These are phyloP conservation scores for Dalechampia spathulata DNA, from an alignment of 441 rosid species.

Conservation along the genomic window DNA sequence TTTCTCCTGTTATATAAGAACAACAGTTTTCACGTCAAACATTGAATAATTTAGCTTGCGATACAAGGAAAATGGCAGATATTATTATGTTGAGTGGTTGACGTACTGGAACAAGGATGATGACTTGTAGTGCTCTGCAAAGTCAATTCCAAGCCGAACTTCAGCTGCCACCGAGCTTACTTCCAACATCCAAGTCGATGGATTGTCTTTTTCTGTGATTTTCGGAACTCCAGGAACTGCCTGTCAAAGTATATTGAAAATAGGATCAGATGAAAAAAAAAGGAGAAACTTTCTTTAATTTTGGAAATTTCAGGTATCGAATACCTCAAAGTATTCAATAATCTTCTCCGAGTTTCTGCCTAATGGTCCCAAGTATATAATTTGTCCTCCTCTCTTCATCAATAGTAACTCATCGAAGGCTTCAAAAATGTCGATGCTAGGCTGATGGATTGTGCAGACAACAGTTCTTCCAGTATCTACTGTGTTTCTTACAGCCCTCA, in stretches of 20 bases:
- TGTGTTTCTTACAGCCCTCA: constrained; percentile 62
- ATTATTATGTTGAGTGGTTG: too few relatives aligned
- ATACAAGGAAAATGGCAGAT: not conserved
- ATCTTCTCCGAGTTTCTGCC: constrained; percentile 1
- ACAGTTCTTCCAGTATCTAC: constrained; percentile 70
- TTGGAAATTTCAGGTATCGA: too few relatives aligned
- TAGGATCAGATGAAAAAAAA: not conserved
- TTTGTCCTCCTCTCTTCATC: constrained; percentile 8
- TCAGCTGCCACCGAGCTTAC: constrained; percentile 19
- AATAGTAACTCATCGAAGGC: constrained; percentile 40
- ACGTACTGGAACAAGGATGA: constrained; percentile 17
- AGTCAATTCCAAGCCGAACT: constrained; percentile 18
- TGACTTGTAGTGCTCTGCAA: constrained; percentile 13
- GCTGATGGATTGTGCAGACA: constrained; percentile 68
- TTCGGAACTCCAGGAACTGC: constrained; percentile 18
- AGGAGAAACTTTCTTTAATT: too few relatives aligned
- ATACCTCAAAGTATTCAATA: constrained; percentile 5
- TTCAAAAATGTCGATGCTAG: constrained; percentile 68
- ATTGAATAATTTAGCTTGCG: not conserved
- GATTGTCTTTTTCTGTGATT: constrained; percentile 20
- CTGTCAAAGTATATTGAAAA: constrained; percentile 7
- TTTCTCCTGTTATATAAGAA: constrained; percentile 37
- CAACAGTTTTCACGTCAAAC: not conserved
- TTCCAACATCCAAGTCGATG: constrained; percentile 31
- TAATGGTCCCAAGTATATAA: constrained; percentile 1